A percentile compares a stretch with the other conserved stretches of the same genome.
phyloP scores from a whole-genome alignment of 352 stramenopile species.

The Phytophthora brassicae region DNA sequence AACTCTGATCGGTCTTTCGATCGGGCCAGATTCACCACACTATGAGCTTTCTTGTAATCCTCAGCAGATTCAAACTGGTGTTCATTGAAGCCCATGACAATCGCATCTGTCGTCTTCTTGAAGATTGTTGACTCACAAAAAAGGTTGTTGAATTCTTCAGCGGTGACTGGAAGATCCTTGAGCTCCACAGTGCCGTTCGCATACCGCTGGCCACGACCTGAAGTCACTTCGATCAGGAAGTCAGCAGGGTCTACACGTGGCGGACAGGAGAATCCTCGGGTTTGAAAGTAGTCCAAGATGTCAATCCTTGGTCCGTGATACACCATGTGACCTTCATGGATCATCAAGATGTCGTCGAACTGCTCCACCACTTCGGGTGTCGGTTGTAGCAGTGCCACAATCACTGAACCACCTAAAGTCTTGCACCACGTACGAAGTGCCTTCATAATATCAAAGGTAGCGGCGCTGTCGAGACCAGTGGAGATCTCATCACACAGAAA shows the following conservation, averaged over 20 bases:
- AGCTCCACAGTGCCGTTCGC: conserved; percentile 37
- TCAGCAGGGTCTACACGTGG: conserved; percentile 60
- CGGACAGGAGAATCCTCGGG: conserved; percentile 70
- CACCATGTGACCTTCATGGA: conserved; percentile 92
- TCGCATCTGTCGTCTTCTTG: conserved; percentile 46
- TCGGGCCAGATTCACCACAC: conserved; percentile 45
- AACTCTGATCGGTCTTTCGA: conserved; percentile 60
- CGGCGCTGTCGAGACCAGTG: conserved; percentile 56
- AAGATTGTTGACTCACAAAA: conserved; percentile 63
- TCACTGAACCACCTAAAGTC: conserved; percentile 34
- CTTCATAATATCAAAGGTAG: conserved; percentile 59
- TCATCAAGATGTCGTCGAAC: conserved; percentile 94
- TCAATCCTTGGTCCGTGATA: conserved; percentile 88
- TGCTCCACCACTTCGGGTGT: conserved; percentile 92
- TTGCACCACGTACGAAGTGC: conserved; percentile 53
- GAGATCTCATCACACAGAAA: conserved; percentile 82
- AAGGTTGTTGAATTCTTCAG: conserved; percentile 57
- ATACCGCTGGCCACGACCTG: conserved; percentile 49
- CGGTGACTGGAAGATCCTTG: conserved; percentile 26
- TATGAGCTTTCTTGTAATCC: conserved; percentile 60
- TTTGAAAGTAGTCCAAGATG: conserved; percentile 86
- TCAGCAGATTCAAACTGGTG: conserved; percentile 55
- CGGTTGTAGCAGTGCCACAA: conserved; percentile 43
- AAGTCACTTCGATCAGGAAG: conserved; percentile 71
- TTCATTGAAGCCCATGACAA: conserved; percentile 59